phyloP scores from a whole-genome alignment of 176 grass and related monocot species.

The Bromus sterilis region DNA sequence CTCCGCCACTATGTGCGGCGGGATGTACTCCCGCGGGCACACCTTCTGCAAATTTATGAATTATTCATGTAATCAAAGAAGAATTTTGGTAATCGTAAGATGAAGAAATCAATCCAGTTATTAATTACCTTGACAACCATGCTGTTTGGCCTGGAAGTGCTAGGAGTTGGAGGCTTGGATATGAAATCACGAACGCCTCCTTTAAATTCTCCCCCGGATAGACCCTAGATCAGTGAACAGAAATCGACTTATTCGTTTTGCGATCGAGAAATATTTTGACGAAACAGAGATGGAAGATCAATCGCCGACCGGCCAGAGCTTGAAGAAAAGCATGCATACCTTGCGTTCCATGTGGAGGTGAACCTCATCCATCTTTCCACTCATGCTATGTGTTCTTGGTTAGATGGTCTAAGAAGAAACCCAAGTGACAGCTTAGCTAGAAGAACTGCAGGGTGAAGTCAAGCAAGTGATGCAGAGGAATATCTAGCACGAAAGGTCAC shows the following conservation, averaged over 20 bases:
- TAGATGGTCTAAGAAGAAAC: not conserved
- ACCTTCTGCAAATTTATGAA: slow-evolving; percentile 38
- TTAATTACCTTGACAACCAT: slow-evolving; percentile 82
- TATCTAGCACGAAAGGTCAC: not conserved
- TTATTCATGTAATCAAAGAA: not conserved
- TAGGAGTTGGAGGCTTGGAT: slow-evolving; percentile 9
- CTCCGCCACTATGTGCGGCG: slow-evolving; percentile 64
- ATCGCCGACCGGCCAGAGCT: not conserved
- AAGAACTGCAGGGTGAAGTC: not conserved
- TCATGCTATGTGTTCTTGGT: slow-evolving; percentile 2
- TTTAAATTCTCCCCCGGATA: slow-evolving; percentile 28
- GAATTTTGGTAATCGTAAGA: not conserved
- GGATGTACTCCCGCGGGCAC: slow-evolving; percentile 60
- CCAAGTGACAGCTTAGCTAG: not conserved
- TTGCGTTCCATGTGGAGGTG: slow-evolving; percentile 33
- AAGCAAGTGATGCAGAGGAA: not conserved
- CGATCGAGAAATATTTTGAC: not conserved
- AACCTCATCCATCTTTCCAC: slow-evolving; percentile 34
- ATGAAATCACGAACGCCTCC: slow-evolving; percentile 5
- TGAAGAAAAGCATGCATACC: not conserved
- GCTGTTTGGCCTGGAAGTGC: slow-evolving; percentile 51
- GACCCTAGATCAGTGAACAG: not conserved
- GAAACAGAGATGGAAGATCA: not conserved
- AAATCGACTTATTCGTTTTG: not conserved
- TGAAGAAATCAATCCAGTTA: not conserved